These are phyloP conservation scores for Veloporphyrellus conicus DNA, from an alignment of 1,284 basidiomycete species.

Conservation along the genomic window DNA sequence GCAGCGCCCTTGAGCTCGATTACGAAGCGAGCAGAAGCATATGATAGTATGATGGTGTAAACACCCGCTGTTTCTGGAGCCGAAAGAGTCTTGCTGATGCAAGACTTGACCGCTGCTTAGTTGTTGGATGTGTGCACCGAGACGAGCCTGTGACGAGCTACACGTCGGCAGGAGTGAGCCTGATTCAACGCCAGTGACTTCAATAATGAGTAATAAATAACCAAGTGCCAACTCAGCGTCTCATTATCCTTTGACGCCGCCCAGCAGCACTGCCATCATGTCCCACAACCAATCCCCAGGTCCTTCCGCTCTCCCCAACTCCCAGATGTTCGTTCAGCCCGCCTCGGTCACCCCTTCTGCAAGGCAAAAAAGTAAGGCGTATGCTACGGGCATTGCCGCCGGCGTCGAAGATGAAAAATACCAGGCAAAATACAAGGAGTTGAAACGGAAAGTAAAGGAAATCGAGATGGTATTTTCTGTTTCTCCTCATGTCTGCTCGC, in stretches of 20 bases:
- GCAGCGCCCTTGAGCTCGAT: background rate
- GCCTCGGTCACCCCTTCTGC: conserved; percentile 30
- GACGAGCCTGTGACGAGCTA: too few relatives aligned
- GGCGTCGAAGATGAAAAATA: conserved; percentile 87
- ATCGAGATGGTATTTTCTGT: conserved; percentile 67
- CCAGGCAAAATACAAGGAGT: conserved; percentile 83
- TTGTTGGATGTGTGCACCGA: too few relatives aligned
- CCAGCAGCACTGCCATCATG: conserved; percentile 44
- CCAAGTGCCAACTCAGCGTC: conserved; percentile 28
- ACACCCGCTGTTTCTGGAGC: background rate
- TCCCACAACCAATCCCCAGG: conserved; percentile 52
- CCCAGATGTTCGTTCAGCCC: conserved; percentile 32
- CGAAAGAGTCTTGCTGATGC: too few relatives aligned
- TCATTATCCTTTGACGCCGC: conserved; percentile 32
- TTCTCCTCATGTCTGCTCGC: conserved; percentile 3
- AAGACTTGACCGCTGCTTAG: too few relatives aligned
- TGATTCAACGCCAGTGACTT: conserved; percentile 27
- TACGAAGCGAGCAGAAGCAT: conserved; percentile 7
- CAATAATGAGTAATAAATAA: conserved; percentile 28
- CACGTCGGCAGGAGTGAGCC: too few relatives aligned
- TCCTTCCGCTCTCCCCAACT: conserved; percentile 33
- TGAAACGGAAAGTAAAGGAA: conserved; percentile 85
- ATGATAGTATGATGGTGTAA: background rate
- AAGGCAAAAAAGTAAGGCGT: conserved; percentile 51
- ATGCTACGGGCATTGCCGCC: conserved; percentile 62